Evolutionary conservation across 2,329 filamentous ascomycete species (phyloP).

Genomic region (Paecilomyces formosus): DNA sequence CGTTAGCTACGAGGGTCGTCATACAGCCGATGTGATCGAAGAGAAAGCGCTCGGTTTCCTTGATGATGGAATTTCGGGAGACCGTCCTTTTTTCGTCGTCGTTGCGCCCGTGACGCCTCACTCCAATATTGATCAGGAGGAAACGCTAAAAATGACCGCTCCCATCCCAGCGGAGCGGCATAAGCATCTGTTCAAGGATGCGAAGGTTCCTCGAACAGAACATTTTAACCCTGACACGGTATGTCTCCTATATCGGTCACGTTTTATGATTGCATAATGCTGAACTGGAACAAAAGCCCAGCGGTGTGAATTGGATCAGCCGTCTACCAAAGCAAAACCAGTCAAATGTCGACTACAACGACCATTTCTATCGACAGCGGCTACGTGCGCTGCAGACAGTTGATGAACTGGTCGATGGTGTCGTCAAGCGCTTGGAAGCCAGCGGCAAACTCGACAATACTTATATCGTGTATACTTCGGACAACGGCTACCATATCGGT

Average conservation of each 20-base stretch:
- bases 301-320: constrained; percentile 41
- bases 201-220: constrained; percentile 52
- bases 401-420: constrained; percentile 46
- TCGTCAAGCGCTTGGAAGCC: constrained; percentile 36
- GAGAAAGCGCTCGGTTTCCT: constrained; percentile 54
- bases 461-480: constrained; percentile 54
- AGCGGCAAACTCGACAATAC: constrained; percentile 44
- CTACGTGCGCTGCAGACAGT: constrained; percentile 46
- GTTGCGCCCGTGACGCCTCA: constrained; percentile 63
- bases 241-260: constrained; percentile 7
- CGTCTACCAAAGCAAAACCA: constrained; percentile 38
- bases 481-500: constrained; percentile 56
- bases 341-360: constrained; percentile 43
- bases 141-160: constrained; percentile 31
- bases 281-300: constrained; percentile 18
- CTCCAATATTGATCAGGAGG: constrained; percentile 40
- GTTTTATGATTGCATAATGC: neutral
- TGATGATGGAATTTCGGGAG: constrained; percentile 48
- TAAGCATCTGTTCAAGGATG: constrained; percentile 53
- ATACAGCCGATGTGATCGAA: constrained; percentile 54
- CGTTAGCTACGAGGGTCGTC: constrained; percentile 47
- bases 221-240: constrained; percentile 61
- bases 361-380: constrained; percentile 45
- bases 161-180: constrained; percentile 57
- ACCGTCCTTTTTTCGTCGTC: constrained; percentile 59